Percentiles rank a stretch among this genome's conserved stretches.
Conservation (phyloP, 2,329 filamentous ascomycete species). For the Dothistroma septosporum region DNA sequence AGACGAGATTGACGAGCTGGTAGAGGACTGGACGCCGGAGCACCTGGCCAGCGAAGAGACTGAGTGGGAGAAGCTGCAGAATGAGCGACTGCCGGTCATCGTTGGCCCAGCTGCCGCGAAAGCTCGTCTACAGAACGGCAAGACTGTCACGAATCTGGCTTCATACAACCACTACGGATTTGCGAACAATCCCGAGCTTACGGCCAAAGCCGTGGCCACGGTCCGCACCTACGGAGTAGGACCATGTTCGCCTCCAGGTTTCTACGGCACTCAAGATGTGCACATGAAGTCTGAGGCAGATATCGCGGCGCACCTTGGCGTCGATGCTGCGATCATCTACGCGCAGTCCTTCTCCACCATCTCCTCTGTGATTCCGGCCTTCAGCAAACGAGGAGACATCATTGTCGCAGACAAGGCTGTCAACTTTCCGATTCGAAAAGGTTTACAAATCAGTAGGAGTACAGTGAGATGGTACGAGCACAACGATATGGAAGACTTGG, state of each 20-base stretch:
- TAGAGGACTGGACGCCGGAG: constrained; percentile 95
- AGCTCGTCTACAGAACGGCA: constrained; percentile 69
- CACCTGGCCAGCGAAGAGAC: constrained; percentile 75
- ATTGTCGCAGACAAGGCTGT: constrained; percentile 92
- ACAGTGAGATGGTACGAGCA: constrained; percentile 92
- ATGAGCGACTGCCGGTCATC: constrained; percentile 81
- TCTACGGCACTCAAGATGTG: constrained; percentile 97
- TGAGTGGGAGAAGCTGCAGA: constrained; percentile 71
- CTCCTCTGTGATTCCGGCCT: constrained; percentile 92
- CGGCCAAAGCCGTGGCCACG: constrained; percentile 91
- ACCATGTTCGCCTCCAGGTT: constrained; percentile 92
- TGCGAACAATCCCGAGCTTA: constrained; percentile 83
- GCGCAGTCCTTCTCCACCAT: constrained; percentile 95
- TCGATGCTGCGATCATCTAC: constrained; percentile 87
- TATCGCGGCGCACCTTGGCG: constrained; percentile 84
- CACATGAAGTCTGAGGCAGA: constrained; percentile 96
- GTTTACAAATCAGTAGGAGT: constrained; percentile 86
- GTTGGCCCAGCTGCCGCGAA: constrained; percentile 87
- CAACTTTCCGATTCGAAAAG: constrained; percentile 91
- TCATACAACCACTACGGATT: constrained; percentile 99
- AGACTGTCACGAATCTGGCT: constrained; percentile 87
- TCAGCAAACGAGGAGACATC: constrained; percentile 94
- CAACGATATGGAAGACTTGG: constrained; percentile 90
- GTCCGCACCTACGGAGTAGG: constrained; percentile 94
- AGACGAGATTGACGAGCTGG: constrained; percentile 94